A percentile compares a stretch with the other conserved stretches of the same genome.
Evolutionary conservation across 2,329 filamentous ascomycete species (phyloP).

Genomic region (Colletotrichum graminicola): DNA sequence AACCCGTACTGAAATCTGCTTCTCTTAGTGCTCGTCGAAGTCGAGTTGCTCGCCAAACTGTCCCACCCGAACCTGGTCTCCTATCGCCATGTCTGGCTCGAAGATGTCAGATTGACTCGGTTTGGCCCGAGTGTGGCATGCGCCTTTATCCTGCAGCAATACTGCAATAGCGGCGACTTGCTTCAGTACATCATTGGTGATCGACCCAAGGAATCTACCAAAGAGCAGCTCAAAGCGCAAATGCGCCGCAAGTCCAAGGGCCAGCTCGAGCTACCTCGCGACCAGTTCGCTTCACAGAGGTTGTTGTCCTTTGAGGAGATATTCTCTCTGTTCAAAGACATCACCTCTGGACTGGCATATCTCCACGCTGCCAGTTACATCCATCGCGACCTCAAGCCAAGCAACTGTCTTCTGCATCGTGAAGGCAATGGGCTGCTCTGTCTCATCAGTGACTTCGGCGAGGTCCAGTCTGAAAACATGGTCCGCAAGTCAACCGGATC

Average conservation of each 20-base stretch:
- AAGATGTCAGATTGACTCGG: conserved; percentile 84
- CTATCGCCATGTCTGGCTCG: conserved; percentile 97
- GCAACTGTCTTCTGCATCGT: conserved; percentile 90
- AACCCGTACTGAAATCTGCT: background rate
- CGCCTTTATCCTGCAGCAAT: conserved; percentile 97
- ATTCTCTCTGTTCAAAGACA: conserved; percentile 95
- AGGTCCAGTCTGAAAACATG: conserved; percentile 88
- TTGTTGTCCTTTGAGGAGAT: conserved; percentile 86
- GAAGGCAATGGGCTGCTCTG: conserved; percentile 80
- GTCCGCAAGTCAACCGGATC: conserved; percentile 90
- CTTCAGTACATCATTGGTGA: conserved; percentile 87
- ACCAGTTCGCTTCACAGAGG: conserved; percentile 57
- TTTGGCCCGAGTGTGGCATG: conserved; percentile 95
- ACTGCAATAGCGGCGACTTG: conserved; percentile 94
- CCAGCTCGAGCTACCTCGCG: conserved; percentile 72
- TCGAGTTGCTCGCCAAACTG: conserved; percentile 90
- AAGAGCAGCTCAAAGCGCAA: conserved; percentile 89
- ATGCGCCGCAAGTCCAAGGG: conserved; percentile 86
- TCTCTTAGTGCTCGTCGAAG: conserved; percentile 79
- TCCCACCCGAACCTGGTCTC: conserved; percentile 96
- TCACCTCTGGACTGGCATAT: conserved; percentile 91
- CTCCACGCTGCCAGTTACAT: conserved; percentile 94
- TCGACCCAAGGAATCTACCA: conserved; percentile 72
- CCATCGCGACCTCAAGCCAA: conserved; percentile 94
- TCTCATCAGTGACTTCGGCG: conserved; percentile 96